Conservation (phyloP, 441 rosid species). For the Bruguiera hainesii region DNA sequence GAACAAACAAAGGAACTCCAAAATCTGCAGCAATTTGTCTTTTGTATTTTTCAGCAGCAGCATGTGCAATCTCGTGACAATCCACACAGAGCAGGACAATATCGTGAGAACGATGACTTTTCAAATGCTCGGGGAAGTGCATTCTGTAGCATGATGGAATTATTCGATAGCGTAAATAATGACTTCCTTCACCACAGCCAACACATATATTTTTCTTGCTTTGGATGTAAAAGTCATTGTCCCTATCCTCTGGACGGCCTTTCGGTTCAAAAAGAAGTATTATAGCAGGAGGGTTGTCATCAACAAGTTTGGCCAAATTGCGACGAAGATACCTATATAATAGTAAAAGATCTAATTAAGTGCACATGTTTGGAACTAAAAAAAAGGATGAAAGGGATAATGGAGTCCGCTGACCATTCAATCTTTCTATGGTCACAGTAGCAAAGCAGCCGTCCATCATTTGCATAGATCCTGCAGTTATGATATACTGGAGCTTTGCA, state of each 20-base stretch:
- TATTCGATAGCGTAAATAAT: constrained; percentile 85
- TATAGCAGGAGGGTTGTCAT: constrained; percentile 77
- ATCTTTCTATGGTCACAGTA: constrained; percentile 89
- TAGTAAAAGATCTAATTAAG: constrained; percentile 18
- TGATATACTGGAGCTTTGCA: constrained; percentile 98
- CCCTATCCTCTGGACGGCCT: constrained; percentile 97
- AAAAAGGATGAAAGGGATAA: constrained; percentile 12
- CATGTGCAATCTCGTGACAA: constrained; percentile 94
- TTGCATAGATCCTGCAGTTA: constrained; percentile 90
- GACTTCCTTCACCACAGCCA: constrained; percentile 92
- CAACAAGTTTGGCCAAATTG: constrained; percentile 77
- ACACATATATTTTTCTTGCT: constrained; percentile 93
- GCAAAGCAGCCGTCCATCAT: constrained; percentile 87
- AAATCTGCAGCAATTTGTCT: constrained; percentile 65
- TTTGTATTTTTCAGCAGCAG: constrained; percentile 93
- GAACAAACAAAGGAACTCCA: constrained; percentile 87
- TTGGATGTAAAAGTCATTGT: constrained; percentile 89
- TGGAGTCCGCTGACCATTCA: constrained; percentile 62
- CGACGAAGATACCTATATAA: constrained; percentile 70
- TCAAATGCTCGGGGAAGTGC: constrained; percentile 97
- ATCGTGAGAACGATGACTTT: constrained; percentile 98
- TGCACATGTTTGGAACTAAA: constrained; percentile 15
- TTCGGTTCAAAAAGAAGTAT: constrained; percentile 94
- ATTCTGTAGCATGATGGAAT: constrained; percentile 96
- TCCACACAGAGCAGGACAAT: constrained; percentile 97